Conservation (phyloP, 2,329 filamentous ascomycete species). For the Leptographium procerum region DNA sequence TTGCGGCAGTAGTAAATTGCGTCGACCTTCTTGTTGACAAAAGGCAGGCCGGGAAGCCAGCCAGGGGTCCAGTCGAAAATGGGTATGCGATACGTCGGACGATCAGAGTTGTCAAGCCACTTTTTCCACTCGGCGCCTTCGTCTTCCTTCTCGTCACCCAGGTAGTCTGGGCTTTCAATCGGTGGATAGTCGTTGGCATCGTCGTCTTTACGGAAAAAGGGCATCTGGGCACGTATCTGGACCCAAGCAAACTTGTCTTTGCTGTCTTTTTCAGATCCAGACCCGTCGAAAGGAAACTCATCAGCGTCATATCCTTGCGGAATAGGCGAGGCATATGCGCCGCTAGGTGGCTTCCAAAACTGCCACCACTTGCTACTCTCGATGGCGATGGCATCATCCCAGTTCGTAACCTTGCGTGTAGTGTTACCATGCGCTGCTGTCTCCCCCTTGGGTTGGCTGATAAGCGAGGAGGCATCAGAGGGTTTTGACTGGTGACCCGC, state of each 20-base stretch:
- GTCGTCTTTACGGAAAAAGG: constrained; percentile 36
- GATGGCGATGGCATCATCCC: constrained; percentile 36
- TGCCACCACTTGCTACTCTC: constrained; percentile 44
- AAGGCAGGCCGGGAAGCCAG: constrained; percentile 70
- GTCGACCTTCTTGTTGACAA: constrained; percentile 83
- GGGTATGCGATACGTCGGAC: constrained; percentile 73
- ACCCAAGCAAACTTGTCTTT: constrained; percentile 36
- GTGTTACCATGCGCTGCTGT: constrained; percentile 31
- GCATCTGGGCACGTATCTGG: constrained; percentile 35
- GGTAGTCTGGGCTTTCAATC: constrained; percentile 51
- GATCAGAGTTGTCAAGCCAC: constrained; percentile 69
- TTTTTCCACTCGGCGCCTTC: constrained; percentile 65
- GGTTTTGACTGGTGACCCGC: constrained; percentile 22
- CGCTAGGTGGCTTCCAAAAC: constrained; percentile 53
- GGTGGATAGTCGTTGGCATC: constrained; percentile 43
- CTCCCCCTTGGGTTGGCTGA: constrained; percentile 5
- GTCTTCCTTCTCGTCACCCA: constrained; percentile 47
- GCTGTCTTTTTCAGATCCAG: constrained; percentile 14
- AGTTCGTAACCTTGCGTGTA: constrained; percentile 36
- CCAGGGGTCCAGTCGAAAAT: constrained; percentile 37
- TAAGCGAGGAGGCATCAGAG: constrained; percentile 17
- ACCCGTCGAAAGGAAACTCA: constrained; percentile 26
- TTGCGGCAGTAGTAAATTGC: constrained; percentile 85
- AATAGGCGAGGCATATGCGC: constrained; percentile 49
- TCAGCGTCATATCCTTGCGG: constrained; percentile 41